Percentiles rank a stretch among this genome's conserved stretches.
These are phyloP conservation scores for Boechera divaricarpa DNA, from an alignment of 345 rosid species.

Conservation along the genomic window DNA sequence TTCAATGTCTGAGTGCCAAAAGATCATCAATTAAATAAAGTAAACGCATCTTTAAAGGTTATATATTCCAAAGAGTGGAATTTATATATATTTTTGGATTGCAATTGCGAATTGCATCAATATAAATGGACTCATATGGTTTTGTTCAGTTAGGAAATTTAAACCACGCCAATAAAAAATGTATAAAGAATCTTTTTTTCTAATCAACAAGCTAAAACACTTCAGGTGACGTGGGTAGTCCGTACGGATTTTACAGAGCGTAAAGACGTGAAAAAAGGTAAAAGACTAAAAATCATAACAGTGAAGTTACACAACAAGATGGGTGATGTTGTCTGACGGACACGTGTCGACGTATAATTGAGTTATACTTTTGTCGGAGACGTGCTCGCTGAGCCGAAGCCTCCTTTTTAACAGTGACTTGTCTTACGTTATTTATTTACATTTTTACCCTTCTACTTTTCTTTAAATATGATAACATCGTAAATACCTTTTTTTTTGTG, in stretches of 20 bases:
- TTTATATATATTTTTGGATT: background rate
- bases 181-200: background rate
- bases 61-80: constrained; percentile 8
- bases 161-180: constrained; percentile 18
- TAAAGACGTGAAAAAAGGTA: background rate
- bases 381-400: constrained; percentile 40
- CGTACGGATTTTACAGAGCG: constrained; percentile 33
- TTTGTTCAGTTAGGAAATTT: constrained; percentile 15
- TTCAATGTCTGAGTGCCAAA: constrained; percentile 12
- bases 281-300: constrained; percentile 27
- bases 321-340: constrained; percentile 31
- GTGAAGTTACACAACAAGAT: constrained; percentile 36
- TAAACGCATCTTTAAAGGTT: constrained; percentile 23
- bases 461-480: background rate
- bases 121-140: constrained; percentile 16
- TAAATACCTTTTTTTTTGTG: background rate
- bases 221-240: constrained; percentile 42
- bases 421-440: constrained; percentile 28
- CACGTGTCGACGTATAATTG: constrained; percentile 41
- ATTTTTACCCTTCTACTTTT: constrained; percentile 10
- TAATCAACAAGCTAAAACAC: constrained; percentile 1
- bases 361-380: constrained; percentile 22
- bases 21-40: constrained; percentile 5
- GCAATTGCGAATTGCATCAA: constrained; percentile 10
- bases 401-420: constrained; percentile 40